phyloP scores from a whole-genome alignment of 1,139 yeast genomes.

The Pichia inconspicua region DNA sequence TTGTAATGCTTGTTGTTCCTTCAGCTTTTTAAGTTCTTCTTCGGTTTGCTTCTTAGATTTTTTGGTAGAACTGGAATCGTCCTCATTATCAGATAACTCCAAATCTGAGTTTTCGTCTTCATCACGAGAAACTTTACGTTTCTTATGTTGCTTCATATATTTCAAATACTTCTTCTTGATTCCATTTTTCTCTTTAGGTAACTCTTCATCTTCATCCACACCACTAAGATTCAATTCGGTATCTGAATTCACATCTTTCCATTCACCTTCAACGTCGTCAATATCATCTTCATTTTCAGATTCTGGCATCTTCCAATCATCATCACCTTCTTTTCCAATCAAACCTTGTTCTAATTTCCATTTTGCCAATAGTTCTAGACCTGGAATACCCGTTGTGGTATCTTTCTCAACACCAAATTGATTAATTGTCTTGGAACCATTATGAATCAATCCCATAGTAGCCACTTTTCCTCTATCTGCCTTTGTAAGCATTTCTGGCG shows the following conservation, averaged over 20 bases:
- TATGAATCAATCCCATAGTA: conserved; percentile 64
- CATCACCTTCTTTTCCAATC: conserved; percentile 34
- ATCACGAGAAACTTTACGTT: conserved; percentile 21
- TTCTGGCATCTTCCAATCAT: conserved; percentile 38
- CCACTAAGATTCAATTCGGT: conserved; percentile 49
- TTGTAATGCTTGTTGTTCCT: conserved; percentile 42
- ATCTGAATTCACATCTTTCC: conserved; percentile 54
- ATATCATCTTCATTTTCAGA: conserved; percentile 31
- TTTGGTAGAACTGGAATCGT: conserved; percentile 24
- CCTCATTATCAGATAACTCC: conserved; percentile 35
- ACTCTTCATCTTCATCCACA: conserved; percentile 35
- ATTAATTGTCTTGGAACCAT: conserved; percentile 36
- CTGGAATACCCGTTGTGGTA: conserved; percentile 67
- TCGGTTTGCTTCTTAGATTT: conserved; percentile 28
- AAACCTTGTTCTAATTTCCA: conserved; percentile 75
- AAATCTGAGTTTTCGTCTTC: conserved; percentile 37
- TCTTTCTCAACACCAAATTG: conserved; percentile 67
- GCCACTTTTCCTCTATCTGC: conserved; percentile 93
- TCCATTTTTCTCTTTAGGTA: conserved; percentile 36
- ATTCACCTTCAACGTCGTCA: conserved; percentile 54
- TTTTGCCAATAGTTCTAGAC: conserved; percentile 78
- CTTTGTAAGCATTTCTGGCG: conserved; percentile 86
- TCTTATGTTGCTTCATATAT: conserved; percentile 28
- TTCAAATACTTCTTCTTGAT: conserved; percentile 28
- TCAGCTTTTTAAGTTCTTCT: conserved; percentile 21